These are phyloP conservation scores for Rhizopus microsporus DNA, from an alignment of 371 early-diverging fungal genomes.

Conservation along the genomic window DNA sequence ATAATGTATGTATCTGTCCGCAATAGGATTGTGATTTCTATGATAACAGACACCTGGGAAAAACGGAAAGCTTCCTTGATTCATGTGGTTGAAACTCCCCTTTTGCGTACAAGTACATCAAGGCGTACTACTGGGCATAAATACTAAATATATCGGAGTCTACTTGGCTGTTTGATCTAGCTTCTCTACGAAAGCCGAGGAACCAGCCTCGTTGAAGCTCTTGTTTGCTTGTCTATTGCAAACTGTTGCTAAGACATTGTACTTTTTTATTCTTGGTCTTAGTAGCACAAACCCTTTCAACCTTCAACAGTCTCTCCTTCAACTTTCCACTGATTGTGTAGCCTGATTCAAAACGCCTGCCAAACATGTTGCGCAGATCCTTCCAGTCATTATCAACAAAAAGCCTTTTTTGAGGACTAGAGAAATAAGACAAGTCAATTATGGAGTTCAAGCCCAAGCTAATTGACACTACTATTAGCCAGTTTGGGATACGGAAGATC, in stretches of 20 bases:
- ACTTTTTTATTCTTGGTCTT: not conserved
- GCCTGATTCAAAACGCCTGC: not conserved
- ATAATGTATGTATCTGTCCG: too few species aligned
- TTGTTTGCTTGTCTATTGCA: not conserved
- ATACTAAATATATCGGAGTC: not conserved
- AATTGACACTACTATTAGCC: too few species aligned
- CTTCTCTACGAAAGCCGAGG: conserved; percentile 91
- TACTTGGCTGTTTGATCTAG: conserved; percentile 52
- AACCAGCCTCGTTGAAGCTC: conserved; percentile 51
- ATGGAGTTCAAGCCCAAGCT: too few species aligned
- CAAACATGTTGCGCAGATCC: not conserved
- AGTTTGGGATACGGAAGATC: too few species aligned
- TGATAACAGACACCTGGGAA: too few species aligned
- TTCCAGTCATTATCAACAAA: conserved; percentile 1
- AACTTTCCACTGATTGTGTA: not conserved
- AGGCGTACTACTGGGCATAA: too few species aligned
- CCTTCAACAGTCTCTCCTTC: not conserved
- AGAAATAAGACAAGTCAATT: too few species aligned
- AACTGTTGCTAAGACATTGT: not conserved
- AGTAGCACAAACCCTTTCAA: conserved; percentile 5
- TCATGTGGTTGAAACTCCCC: too few species aligned
- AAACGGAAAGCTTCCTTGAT: too few species aligned
- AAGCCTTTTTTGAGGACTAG: too few species aligned
- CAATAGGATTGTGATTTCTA: too few species aligned
- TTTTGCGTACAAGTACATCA: too few species aligned